Percentiles rank a stretch among this genome's conserved stretches.
These are phyloP conservation scores for Immersiporthe knoxdaviesiana DNA, from an alignment of 2,329 filamentous ascomycete species.

Conservation along the genomic window DNA sequence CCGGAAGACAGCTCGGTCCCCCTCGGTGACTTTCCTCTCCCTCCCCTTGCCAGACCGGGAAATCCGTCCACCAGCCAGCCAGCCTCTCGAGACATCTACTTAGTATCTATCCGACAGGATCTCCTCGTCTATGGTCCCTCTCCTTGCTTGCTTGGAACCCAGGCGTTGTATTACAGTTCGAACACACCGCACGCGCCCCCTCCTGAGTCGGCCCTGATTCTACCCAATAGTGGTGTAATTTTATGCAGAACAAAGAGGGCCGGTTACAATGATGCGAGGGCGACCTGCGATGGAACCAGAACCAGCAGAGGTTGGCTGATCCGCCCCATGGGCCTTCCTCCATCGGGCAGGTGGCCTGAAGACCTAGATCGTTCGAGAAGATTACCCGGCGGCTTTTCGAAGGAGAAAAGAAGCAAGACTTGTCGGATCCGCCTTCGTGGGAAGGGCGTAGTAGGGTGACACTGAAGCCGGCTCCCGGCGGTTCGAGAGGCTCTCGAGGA, in stretches of 20 bases:
- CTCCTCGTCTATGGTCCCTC: not conserved
- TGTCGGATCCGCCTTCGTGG: not conserved
- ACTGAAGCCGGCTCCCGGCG: slow-evolving; percentile 10
- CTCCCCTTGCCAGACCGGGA: not conserved
- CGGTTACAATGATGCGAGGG: not conserved
- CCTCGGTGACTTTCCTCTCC: not conserved
- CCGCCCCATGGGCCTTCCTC: not conserved
- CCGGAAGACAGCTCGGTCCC: not conserved
- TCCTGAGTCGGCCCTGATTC: no score
- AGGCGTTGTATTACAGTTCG: not conserved
- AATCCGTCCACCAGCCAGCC: not conserved
- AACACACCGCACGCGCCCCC: not conserved
- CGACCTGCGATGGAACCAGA: slow-evolving; percentile 5
- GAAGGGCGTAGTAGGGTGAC: not conserved
- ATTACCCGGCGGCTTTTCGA: not conserved
- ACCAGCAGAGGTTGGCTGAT: not conserved
- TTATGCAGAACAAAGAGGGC: no score
- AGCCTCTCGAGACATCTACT: not conserved
- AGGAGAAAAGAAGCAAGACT: not conserved
- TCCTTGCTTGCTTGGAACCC: not conserved
- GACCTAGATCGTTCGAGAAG: slow-evolving; percentile 10
- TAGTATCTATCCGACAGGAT: not conserved
- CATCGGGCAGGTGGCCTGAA: slow-evolving; percentile 9
- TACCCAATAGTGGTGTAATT: no score
- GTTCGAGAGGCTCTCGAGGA: not conserved